Conservation (phyloP, 2,329 filamentous ascomycete species). For the Sporothrix euskadiensis region DNA sequence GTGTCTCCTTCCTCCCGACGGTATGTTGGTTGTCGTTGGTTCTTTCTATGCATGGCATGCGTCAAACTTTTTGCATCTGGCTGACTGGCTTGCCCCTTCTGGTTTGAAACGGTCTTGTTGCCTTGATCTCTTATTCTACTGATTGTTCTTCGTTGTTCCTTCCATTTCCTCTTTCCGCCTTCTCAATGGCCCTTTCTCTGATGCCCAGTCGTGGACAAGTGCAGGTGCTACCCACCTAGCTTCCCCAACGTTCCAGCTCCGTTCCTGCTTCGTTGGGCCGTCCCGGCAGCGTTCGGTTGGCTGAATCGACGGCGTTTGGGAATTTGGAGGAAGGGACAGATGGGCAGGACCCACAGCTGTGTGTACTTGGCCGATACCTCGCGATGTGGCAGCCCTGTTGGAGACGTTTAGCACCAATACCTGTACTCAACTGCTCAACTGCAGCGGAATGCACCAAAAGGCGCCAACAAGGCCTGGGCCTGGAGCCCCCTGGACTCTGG, state of each 20-base stretch:
- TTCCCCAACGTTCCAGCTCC: conserved; percentile 33
- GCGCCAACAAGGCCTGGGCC: background rate
- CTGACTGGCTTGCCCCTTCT: background rate
- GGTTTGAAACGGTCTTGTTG: background rate
- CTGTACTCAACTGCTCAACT: background rate
- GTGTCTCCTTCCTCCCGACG: too few species aligned
- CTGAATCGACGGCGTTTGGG: conserved; percentile 26
- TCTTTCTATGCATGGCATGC: background rate
- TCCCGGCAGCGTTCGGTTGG: conserved; percentile 29
- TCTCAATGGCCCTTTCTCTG: background rate
- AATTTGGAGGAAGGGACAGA: conserved; percentile 21
- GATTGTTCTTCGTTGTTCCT: background rate
- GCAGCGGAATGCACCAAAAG: background rate
- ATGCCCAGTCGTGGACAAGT: background rate
- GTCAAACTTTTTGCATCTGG: background rate
- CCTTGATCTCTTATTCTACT: background rate
- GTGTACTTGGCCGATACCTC: conserved; percentile 24
- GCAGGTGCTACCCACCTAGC: conserved; percentile 15
- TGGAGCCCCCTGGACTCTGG: background rate
- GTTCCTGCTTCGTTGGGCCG: conserved; percentile 29
- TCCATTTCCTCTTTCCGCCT: background rate
- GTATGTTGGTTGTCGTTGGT: background rate
- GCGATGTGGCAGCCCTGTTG: background rate
- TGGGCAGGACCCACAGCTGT: conserved; percentile 14
- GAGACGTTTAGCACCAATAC: background rate